Evolutionary conservation across 2,329 filamentous ascomycete genomes (phyloP).

Genomic region (Thyridium curvatum): DNA sequence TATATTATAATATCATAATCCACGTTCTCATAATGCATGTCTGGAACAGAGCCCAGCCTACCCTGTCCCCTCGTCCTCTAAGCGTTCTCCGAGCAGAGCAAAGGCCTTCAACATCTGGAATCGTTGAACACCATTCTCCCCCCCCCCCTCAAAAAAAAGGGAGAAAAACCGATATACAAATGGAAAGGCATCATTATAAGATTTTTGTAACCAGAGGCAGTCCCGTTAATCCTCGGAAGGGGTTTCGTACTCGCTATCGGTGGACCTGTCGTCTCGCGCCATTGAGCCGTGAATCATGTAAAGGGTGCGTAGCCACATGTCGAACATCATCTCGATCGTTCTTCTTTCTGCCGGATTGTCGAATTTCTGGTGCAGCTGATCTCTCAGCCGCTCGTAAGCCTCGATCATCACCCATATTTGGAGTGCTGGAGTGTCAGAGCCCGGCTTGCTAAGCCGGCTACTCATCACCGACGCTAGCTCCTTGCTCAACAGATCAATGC

Average conservation of each 20-base stretch:
- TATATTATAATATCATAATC: too few relatives aligned
- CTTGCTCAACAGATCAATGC: slow-evolving; percentile 41
- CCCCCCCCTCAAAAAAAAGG: too few relatives aligned
- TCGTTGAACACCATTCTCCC: too few relatives aligned
- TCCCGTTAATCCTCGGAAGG: too few relatives aligned
- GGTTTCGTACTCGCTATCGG: slow-evolving; percentile 25
- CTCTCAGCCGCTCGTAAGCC: slow-evolving; percentile 47
- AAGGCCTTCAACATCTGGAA: too few relatives aligned
- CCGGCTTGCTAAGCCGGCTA: slow-evolving; percentile 2
- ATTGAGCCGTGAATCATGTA: slow-evolving; percentile 38
- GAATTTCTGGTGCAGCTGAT: slow-evolving; percentile 26
- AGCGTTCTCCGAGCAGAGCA: too few relatives aligned
- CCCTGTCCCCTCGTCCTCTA: too few relatives aligned
- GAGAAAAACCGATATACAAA: too few relatives aligned
- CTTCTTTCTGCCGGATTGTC: slow-evolving; percentile 12
- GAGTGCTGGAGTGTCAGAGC: slow-evolving; percentile 33
- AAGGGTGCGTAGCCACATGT: slow-evolving; percentile 44
- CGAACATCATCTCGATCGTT: slow-evolving; percentile 34
- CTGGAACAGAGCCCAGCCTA: too few relatives aligned
- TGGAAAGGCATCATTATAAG: too few relatives aligned
- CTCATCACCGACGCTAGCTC: slow-evolving; percentile 39
- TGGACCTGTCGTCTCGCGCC: slow-evolving; percentile 16
- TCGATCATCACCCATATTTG: slow-evolving; percentile 54
- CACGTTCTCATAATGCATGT: too few relatives aligned
- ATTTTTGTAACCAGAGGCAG: too few relatives aligned